These are phyloP conservation scores for Marasmius oreades DNA, from an alignment of 1,284 basidiomycete species.

Conservation along the genomic window DNA sequence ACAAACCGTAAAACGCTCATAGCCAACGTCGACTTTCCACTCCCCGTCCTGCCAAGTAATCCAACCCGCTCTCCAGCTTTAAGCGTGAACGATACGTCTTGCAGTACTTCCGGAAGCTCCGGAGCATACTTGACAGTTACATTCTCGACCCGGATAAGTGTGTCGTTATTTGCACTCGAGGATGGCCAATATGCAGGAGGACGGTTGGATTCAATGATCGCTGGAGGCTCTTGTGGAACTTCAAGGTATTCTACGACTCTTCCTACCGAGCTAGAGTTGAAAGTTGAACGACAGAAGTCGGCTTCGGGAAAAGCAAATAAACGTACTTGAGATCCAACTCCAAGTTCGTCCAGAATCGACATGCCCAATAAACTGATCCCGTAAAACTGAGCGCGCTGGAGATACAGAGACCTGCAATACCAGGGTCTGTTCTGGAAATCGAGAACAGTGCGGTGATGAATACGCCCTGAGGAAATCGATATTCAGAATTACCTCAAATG, in stretches of 20 bases:
- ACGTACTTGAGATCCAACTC: slow-evolving; percentile 66
- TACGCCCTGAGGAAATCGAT: slow-evolving; percentile 44
- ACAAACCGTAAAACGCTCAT: slow-evolving; percentile 87
- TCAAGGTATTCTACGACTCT: slow-evolving; percentile 86
- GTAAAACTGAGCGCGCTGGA: slow-evolving; percentile 71
- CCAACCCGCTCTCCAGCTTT: slow-evolving; percentile 68
- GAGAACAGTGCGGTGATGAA: slow-evolving; percentile 74
- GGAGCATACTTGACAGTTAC: slow-evolving; percentile 81
- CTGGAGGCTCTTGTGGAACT: slow-evolving; percentile 82
- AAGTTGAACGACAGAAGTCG: neutral
- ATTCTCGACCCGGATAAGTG: slow-evolving; percentile 63
- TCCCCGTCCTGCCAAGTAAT: slow-evolving; percentile 71
- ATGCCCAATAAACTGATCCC: slow-evolving; percentile 63
- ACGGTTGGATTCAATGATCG: slow-evolving; percentile 60
- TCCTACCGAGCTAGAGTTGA: slow-evolving; percentile 66
- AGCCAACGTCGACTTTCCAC: slow-evolving; percentile 82
- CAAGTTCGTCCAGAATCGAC: slow-evolving; percentile 54
- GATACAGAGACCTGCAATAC: slow-evolving; percentile 83
- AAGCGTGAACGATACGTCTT: slow-evolving; percentile 66
- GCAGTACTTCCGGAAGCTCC: slow-evolving; percentile 80
- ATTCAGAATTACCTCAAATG: no score
- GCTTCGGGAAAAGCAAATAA: slow-evolving; percentile 1
- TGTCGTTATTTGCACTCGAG: slow-evolving; percentile 44
- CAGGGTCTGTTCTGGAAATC: slow-evolving; percentile 60
- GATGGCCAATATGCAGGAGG: slow-evolving; percentile 89